Evolutionary conservation across 2,329 filamentous ascomycete genomes (phyloP).

Genomic region (Colletotrichum graminicola): DNA sequence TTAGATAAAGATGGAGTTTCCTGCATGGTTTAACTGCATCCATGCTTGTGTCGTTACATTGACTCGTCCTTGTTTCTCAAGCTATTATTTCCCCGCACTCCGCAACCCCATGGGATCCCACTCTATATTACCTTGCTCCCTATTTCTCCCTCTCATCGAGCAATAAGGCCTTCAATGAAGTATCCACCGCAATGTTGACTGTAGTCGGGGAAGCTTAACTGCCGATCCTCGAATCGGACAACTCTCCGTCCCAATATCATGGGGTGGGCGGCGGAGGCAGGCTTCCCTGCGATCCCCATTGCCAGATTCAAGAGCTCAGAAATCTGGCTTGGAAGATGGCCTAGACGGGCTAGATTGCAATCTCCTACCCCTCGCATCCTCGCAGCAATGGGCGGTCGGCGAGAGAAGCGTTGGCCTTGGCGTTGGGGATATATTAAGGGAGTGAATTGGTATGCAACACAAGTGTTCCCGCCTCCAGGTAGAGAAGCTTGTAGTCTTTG

Average conservation of each 20-base stretch:
- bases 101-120: conserved; percentile 3
- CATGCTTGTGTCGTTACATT: not conserved
- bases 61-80: not conserved
- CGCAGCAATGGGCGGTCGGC: not conserved
- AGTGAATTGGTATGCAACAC: not conserved
- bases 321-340: not conserved
- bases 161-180: not conserved
- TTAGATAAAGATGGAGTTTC: not conserved
- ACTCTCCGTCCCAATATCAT: not conserved
- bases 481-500: not conserved
- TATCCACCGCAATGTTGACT: not conserved
- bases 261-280: not conserved
- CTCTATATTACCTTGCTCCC: not conserved
- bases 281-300: not conserved
- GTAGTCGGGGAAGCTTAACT: not conserved
- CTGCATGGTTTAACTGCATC: too few relatives aligned
- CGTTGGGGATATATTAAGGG: conserved; percentile 22
- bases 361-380: not conserved
- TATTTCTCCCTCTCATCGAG: not conserved
- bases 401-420: conserved; percentile 20
- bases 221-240: conserved; percentile 1
- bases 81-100: conserved; percentile 9
- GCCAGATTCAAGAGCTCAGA: not conserved
- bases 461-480: not conserved
- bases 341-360: conserved; percentile 1